Evolutionary conservation across 2,329 filamentous ascomycete genomes (phyloP), one percentile per base, ranked within the genome.

Genomic region (Fusarium cyanostomum): DNA sequence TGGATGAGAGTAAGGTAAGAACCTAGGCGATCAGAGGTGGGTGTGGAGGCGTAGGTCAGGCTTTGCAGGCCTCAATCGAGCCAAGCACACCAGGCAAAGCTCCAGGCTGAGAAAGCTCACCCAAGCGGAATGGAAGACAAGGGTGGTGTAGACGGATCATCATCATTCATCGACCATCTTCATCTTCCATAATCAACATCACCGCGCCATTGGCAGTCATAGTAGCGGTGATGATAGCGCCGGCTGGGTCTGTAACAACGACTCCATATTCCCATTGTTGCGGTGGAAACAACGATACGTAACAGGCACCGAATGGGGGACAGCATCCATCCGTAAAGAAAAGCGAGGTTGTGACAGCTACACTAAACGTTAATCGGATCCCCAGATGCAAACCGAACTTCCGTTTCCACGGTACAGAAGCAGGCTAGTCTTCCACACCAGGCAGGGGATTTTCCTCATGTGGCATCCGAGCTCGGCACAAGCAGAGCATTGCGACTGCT

Each of bases 11-110:
- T 34, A 26, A 27, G 35, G n/a, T 27, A n/a, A n/a, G n/a, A n/a
- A n/a, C n/a, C n/a, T 16, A 52, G 50, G 52, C 57, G 63, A 65
- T 59, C 56, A 60, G 45, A 56, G 52, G 56, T 59, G 68, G 64
- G 68, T 68, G 68, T 69, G 68, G 66, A 69, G 68, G 66, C 59
- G 68, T 59, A 68, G 59, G 68, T 71, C 68, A 71, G 68, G 68
- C 64, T 57, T 71, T 52, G 68, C 55, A 65, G 68, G 68, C 67
- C 68, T 69, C 68, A 70, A 50, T 61, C 51, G 51, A 16, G 63
- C 52, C 59, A 52, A 38, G 62, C 46, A 54, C 48, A 48, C 55
- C 56, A 68, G 63, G 57, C 55, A 56, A 55, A 67, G 42, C 57
- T 58, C 52, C 30, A 61, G 64, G 64, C 52, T 64, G 56, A 62